phyloP scores from a whole-genome alignment of 2,329 filamentous ascomycete genomes.

The Ceratocystis smalleyi region DNA sequence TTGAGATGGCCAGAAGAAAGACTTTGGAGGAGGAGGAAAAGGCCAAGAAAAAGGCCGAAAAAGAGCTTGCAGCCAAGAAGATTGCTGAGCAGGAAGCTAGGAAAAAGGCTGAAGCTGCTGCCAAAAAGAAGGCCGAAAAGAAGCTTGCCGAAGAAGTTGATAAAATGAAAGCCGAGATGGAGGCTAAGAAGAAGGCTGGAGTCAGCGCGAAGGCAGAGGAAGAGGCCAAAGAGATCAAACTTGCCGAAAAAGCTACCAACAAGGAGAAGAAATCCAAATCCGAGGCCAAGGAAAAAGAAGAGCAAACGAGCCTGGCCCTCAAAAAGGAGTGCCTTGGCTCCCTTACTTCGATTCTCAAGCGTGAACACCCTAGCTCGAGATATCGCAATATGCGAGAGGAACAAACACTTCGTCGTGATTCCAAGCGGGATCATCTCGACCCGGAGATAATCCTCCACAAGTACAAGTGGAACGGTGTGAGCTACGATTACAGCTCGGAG shows the following conservation, averaged over 20 bases:
- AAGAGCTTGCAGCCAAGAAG: neutral
- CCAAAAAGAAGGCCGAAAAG: neutral
- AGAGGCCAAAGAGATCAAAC: neutral
- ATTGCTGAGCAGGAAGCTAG: neutral
- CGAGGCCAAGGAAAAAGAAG: neutral
- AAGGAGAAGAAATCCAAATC: neutral
- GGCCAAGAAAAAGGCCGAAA: neutral
- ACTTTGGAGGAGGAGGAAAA: neutral
- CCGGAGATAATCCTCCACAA: neutral
- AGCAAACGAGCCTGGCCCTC: neutral
- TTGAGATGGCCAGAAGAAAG: neutral
- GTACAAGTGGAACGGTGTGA: neutral
- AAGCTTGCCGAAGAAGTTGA: neutral
- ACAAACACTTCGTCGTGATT: neutral
- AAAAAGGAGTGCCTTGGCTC: neutral
- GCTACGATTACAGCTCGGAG: neutral
- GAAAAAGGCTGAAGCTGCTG: neutral
- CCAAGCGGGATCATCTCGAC: neutral
- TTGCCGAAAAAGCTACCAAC: neutral
- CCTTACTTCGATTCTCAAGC: neutral
- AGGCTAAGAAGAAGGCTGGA: neutral
- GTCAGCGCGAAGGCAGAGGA: neutral
- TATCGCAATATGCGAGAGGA: neutral
- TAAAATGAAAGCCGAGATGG: neutral
- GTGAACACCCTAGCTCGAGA: neutral